Evolutionary conservation across 2,329 filamentous ascomycete genomes (phyloP), one percentile per base, ranked within the genome.

Genomic region (Cryphonectria naterciae): DNA sequence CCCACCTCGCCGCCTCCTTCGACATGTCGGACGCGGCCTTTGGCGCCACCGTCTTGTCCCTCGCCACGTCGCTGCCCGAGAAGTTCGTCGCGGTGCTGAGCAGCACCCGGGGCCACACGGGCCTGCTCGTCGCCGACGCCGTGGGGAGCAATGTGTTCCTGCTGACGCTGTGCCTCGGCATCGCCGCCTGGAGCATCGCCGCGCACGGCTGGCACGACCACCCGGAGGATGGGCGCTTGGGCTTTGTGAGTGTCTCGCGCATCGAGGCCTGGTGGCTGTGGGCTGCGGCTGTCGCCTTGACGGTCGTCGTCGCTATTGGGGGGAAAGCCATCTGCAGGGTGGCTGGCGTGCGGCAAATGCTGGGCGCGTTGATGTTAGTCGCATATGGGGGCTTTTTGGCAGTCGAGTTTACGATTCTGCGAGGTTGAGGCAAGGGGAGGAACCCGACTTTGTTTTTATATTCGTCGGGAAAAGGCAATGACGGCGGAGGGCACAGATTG

Each of bases 81-180:
- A 87, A 87, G 74, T 80, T 87, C 54, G 74, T 88, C 63, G 83
- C 86, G 1, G 78, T 87, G 4, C 72, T 87, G 35, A 85, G 84
- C 71, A 83, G 84, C 22, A 78, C 75, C 15, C 80, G 83, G 19
- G 85, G 84, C 5, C 82, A 87, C 25, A 75, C 77, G 1, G 85
- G 85, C 1, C 85, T 88, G 63, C 75, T 88, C 11, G 83, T 85
- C 7, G 86, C 85, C 0, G 87, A 84, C 61, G 86, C 85, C 4
- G 85, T 82, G 0, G 86, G 85, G 5, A 87, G 85, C 73, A 88
- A 88, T 70, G 85, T 88, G 46, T 88, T 88, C 74, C 77, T 88
- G 43, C 77, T 87, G 22, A 83, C 84, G 1, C 77, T 88, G 4
- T 88, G 85, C 74, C 76, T 83, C 22, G 86, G 84, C 0, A 77